Evolutionary conservation across 352 stramenopile genomes (phyloP), one percentile per base, ranked within the genome.

Genomic region (Elongisporangium senticosum): DNA sequence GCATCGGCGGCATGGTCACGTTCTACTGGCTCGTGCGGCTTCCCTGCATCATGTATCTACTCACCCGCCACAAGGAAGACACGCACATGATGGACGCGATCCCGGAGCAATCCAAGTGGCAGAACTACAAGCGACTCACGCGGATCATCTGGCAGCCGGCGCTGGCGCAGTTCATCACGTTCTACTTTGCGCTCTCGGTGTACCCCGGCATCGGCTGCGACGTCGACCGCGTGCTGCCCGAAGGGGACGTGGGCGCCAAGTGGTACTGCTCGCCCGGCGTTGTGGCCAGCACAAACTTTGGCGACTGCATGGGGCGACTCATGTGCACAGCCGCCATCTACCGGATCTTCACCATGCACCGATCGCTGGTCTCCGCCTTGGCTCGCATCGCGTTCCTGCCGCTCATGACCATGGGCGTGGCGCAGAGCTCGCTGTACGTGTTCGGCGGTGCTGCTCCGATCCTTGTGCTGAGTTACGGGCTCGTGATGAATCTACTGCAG

Each of bases 371-470:
- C 5, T 43, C 17, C 13, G 33, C 33, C 10, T 43, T 43, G 7
- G 33, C 33, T 15, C 48, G 48, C 48, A 52, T 52, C n/a, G 48
- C 48, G 48, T 52, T 24, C 17, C 64, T 70, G 51, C 26, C 59
- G 15, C 68, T 68, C 49, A 53, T 70, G 49, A 68, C 60, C 11
- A 68, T 58, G 33, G 20, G 26, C 24, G 51, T 67, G 40, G 28
- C 55, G 22, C 55, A 43, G 17, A 52, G 48, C 48, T 52, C 48
- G 48, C 21, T 52, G 11, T 52, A 24, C 17, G 48, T 24, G 21
- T 52, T 52, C 48, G 21, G 10, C 7, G 48, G 48, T 17, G 8
- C 13, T 2, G 33, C 8, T 43, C 33, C 33, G 13, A 7, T 43
- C 1, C 5, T 43, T 6, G 33, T 43, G 33, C 33, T 43, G 33